Evolutionary conservation across 169 alveolate species (phyloP).

Genomic region (Plasmodium reichenowi): DNA sequence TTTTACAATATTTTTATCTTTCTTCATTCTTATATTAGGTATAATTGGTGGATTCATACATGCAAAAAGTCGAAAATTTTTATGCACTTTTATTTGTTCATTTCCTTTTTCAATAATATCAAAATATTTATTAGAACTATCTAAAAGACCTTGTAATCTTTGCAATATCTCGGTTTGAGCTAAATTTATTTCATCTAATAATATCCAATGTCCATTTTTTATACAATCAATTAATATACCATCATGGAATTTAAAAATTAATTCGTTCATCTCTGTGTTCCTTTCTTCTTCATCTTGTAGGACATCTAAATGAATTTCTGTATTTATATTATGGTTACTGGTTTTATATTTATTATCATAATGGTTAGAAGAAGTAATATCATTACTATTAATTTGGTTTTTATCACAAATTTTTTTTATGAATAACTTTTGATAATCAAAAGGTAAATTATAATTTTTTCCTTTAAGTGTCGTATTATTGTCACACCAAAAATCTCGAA

Average conservation of each 20-base stretch:
- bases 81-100: constrained; percentile 90
- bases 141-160: constrained; percentile 85
- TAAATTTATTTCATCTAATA: constrained; percentile 99
- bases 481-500: constrained; percentile 41
- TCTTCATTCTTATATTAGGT: constrained; percentile 75
- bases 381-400: not conserved
- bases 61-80: constrained; percentile 96
- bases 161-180: constrained; percentile 97
- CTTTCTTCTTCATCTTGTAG: constrained; percentile 21
- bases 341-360: not conserved
- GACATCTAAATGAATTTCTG: constrained; percentile 6
- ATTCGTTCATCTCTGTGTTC: constrained; percentile 9
- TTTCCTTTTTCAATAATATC: constrained; percentile 90
- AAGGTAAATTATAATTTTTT: constrained; percentile 22
- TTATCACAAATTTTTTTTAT: not conserved
- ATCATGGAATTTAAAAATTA: constrained; percentile 94
- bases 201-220: constrained; percentile 99
- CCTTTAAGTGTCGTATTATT: not conserved
- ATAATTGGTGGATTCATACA: constrained; percentile 99
- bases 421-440: constrained; percentile 28
- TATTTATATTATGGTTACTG: not conserved
- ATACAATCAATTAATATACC: constrained; percentile 97
- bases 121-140: constrained; percentile 67
- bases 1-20: constrained; percentile 19
- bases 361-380: not conserved